A percentile compares a stretch with the other conserved stretches of the same genome.
These are phyloP conservation scores for Sporopachydermia cereana DNA, from an alignment of 1,139 yeast species.

Conservation along the genomic window DNA sequence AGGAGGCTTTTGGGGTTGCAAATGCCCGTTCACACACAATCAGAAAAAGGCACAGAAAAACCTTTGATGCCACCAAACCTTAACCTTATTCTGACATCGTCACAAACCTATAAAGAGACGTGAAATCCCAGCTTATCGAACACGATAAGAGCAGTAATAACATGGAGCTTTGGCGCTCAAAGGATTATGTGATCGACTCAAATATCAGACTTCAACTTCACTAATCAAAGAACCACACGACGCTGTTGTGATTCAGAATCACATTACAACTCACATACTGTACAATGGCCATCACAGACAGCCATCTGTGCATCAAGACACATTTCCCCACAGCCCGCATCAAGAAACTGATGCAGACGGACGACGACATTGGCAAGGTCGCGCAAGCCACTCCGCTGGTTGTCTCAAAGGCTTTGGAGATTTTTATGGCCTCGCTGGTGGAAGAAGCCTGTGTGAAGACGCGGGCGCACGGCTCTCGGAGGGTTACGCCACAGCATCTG, in stretches of 20 bases:
- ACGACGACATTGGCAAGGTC: constrained; percentile 96
- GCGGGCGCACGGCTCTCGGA: constrained; percentile 58
- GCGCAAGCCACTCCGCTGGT: constrained; percentile 98
- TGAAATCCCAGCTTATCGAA: too few relatives aligned
- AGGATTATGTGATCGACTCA: too few relatives aligned
- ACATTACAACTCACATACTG: neutral
- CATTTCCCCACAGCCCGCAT: constrained; percentile 97
- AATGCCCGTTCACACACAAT: too few relatives aligned
- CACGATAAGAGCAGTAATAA: too few relatives aligned
- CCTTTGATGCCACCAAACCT: too few relatives aligned
- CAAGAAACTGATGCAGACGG: constrained; percentile 94
- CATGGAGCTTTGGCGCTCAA: too few relatives aligned
- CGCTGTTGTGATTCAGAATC: too few relatives aligned
- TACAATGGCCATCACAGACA: constrained; percentile 3
- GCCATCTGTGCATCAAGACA: constrained; percentile 47
- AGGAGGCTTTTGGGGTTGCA: too few relatives aligned
- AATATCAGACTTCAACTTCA: too few relatives aligned
- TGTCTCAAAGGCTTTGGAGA: constrained; percentile 88
- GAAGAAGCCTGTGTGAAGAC: constrained; percentile 79
- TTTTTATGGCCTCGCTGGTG: constrained; percentile 81
- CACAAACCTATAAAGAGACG: neutral
- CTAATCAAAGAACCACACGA: too few relatives aligned
- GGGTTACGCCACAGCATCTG: constrained; percentile 76
- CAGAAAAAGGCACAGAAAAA: too few relatives aligned
- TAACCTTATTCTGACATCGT: neutral